Evolutionary conservation across 805 yeast species (phyloP), one percentile per base, ranked within the genome.

Genomic region (Myxozyma kluyveri): DNA sequence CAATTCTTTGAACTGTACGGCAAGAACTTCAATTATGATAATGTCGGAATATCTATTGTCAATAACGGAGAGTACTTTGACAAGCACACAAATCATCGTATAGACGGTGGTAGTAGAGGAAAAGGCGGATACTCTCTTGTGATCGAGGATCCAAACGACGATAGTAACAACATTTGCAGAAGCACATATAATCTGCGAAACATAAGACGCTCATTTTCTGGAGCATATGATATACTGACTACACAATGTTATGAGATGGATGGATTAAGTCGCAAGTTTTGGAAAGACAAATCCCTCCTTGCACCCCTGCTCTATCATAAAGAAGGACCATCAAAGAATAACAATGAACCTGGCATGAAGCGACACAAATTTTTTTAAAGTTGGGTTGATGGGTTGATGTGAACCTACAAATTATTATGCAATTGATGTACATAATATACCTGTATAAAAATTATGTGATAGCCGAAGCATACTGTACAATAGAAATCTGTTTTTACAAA

Each of bases 1-100:
- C 97, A 93, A 66, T 90, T 93, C 62, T 90, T 93, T 66, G 96
- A 90, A 67, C 74, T 89, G 5, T 91, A 89, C 64, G 99, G 99
- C 7, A 77, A 85, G 57, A 83, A 88, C 64, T 91, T 91, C 70
- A 88, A 90, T 24, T 89, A 88, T 66, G 93, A 87, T 63, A 74
- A 77, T 52, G 83, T 86, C 48, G 90, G 86, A 1, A 74, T 91
- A 6, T 80, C 85, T 7, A 80, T 77, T 55, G 71, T 72, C 2
- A 72, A 69, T 14, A 70, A 77, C 19, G 88, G 82, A 26, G 67
- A 72, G 18, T 89, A 87, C 63, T 63, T 86, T 50, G 68, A 74
- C 42, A 89, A 88, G 64, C 65, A 71, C n/a, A 64, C 71, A 9
- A 73, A 81, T 65, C 78, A 78, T 3, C 75, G 70, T 35, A 63